Conservation (phyloP, 768 basidiomycete species). For the Kwoniella heveanensis region DNA sequence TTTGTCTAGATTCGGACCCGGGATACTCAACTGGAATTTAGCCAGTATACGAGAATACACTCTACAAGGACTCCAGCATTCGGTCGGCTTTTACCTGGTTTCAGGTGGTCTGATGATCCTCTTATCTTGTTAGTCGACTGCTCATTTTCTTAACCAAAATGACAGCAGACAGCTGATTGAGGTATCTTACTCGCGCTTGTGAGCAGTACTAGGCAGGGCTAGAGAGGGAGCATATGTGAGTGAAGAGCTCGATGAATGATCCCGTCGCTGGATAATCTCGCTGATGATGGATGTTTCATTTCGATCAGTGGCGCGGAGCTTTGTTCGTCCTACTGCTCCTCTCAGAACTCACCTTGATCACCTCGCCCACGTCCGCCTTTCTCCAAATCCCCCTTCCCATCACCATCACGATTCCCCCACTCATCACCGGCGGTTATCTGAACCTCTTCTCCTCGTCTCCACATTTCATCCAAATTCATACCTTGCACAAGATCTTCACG, state of each 20-base stretch:
- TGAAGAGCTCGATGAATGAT: not conserved
- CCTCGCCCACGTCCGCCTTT: conserved; percentile 26
- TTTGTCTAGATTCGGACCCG: conserved; percentile 47
- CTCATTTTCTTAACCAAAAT: too few species aligned
- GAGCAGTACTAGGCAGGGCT: conserved; percentile 37
- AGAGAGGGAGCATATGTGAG: conserved; percentile 43
- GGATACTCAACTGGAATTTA: conserved; percentile 33
- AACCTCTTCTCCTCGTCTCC: conserved; percentile 8
- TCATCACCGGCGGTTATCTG: not conserved
- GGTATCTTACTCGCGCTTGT: not conserved
- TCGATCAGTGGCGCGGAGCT: conserved; percentile 37
- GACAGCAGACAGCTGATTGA: not conserved
- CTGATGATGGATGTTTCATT: conserved; percentile 1
- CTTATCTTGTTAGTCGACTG: conserved; percentile 35
- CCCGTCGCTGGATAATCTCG: too few species aligned
- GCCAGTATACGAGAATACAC: conserved; percentile 37
- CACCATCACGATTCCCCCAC: not conserved
- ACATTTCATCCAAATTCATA: conserved; percentile 34
- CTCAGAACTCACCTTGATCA: conserved; percentile 37
- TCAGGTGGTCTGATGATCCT: conserved; percentile 45
- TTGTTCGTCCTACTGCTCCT: conserved; percentile 37
- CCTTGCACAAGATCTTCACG: conserved; percentile 38
- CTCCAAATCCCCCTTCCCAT: not conserved
- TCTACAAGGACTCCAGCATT: conserved; percentile 27
- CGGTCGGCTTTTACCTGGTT: conserved; percentile 41